phyloP scores from a whole-genome alignment of 345 rosid genomes.

The Lepidium sativum region DNA sequence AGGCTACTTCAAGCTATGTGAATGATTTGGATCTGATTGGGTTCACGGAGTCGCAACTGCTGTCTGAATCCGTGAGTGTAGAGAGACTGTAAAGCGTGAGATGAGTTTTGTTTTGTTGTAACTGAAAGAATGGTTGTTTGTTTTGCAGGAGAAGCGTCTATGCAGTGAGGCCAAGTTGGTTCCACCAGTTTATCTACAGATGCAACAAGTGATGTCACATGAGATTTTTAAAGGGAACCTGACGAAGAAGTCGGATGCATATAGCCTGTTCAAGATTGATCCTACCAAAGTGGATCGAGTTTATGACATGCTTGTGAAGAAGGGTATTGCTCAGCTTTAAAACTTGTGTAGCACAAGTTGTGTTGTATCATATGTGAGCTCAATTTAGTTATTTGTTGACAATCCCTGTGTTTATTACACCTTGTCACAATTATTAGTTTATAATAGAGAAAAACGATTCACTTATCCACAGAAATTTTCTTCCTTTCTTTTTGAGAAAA shows the following conservation, averaged over 20 bases:
- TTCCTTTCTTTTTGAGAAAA: background rate
- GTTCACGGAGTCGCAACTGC: constrained; percentile 52
- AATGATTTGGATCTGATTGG: constrained; percentile 53
- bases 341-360: constrained; percentile 3
- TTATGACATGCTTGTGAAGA: constrained; percentile 87
- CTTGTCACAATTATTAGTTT: background rate
- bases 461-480: background rate
- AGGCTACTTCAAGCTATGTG: constrained; percentile 50
- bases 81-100: background rate
- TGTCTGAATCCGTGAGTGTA: constrained; percentile 72
- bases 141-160: constrained; percentile 75
- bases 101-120: background rate
- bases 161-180: constrained; percentile 67
- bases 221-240: constrained; percentile 74
- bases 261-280: constrained; percentile 71
- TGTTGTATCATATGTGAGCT: constrained; percentile 21
- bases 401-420: constrained; percentile 1
- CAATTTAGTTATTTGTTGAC: constrained; percentile 8
- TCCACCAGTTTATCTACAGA: constrained; percentile 69
- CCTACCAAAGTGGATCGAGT: constrained; percentile 72
- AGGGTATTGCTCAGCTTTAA: constrained; percentile 72
- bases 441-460: constrained; percentile 8
- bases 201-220: constrained; percentile 73
- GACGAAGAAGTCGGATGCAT: constrained; percentile 67
- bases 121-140: constrained; percentile 14